Evolutionary conservation across 2,329 filamentous ascomycete genomes (phyloP), one percentile per base, ranked within the genome.

Genomic region (Paecilomyces variotii): DNA sequence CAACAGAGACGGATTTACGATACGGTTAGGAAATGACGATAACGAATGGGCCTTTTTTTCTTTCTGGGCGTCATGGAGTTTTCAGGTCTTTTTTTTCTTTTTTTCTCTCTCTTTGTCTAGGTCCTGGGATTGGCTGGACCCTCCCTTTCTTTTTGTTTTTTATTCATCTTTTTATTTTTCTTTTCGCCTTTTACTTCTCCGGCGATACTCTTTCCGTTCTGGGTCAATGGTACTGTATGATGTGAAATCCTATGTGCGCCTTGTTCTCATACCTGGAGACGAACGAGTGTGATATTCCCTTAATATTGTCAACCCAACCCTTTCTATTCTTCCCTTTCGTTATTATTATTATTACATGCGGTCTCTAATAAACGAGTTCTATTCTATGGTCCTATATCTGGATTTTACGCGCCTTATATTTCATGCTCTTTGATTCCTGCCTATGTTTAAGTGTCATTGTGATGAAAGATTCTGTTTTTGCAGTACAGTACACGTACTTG

Each of bases 281-380:
- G n/a, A n/a, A 19, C n/a, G n/a, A 4, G 5, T n/a, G 39, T 7
- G 39, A 45, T 45, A 4, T 6, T 45, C 39, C 19, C 14, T 7
- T 45, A 19, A 14, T 19, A 24, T 45, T 9, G 14, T 19, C 19
- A 45, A 9, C 19, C 14, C 19, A 7, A 55, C 53, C 51, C 27
- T 19, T 62, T 61, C 60, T 61, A 59, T 58, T 57, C 58, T 59
- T 30, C 60, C 26, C 28, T 62, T 54, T 58, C 19, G 59, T 65
- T 65, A 65, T 62, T 54, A 57, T 56, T 55, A 59, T 54, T 45
- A 45, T 19, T 45, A 45, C 45, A 25, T 50, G 55, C 25, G 10
- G 3, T 26, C 50, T 26, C 50, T 14, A 14, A 28, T 52, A 26
- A 28, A 28, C 27, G 24, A 28, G 10, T 52, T 12, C 10, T 28